Conservation (phyloP, 2,329 filamentous ascomycete genomes). For the Dactylonectria estremocensis region DNA sequence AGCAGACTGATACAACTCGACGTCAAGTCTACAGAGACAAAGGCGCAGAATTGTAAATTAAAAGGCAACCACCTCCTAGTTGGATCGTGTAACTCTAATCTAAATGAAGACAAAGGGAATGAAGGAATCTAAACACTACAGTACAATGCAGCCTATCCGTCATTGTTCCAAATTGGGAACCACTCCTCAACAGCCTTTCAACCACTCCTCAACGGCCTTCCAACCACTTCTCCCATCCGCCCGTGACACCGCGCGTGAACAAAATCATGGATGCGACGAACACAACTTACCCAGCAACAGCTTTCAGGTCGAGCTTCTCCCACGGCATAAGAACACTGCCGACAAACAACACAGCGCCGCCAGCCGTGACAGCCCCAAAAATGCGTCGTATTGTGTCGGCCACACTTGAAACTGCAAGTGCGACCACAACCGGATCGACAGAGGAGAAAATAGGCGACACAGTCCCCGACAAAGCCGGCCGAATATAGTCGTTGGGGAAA, state of each 20-base stretch:
- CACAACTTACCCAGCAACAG: not conserved
- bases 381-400: not conserved
- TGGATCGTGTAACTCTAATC: not conserved
- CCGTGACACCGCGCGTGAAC: not conserved
- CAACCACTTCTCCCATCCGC: not conserved
- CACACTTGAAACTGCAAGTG: not conserved
- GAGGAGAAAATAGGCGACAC: constrained; percentile 4
- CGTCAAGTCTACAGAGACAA: not conserved
- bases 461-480: not conserved
- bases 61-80: not conserved
- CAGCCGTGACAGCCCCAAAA: not conserved
- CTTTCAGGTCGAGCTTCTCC: constrained; percentile 5
- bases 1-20: not conserved
- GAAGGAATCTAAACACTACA: not conserved
- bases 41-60: not conserved
- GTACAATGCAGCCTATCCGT: not conserved
- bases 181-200: not conserved
- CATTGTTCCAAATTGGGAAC: not conserved
- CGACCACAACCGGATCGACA: not conserved
- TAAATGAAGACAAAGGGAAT: not conserved
- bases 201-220: not conserved
- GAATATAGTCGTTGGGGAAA: constrained; percentile 4
- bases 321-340: constrained; percentile 1
- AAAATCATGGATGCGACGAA: not conserved
- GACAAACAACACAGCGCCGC: not conserved